Evolutionary conservation across 495 filamentous ascomycete genomes (phyloP).

Genomic region (Penicillium canariense): DNA sequence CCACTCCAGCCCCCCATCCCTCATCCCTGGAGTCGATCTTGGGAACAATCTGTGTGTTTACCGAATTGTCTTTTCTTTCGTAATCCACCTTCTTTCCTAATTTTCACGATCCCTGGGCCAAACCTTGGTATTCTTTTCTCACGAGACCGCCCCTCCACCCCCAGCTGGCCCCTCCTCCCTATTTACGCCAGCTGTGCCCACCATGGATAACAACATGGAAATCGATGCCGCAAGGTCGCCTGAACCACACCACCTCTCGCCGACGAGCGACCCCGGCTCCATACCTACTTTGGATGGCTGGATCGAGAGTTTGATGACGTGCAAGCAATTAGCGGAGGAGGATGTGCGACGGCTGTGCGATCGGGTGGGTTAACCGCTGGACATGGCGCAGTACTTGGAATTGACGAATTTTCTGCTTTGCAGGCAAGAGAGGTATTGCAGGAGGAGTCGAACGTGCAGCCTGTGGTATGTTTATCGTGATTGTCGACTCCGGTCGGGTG

Average conservation of each 20-base stretch:
- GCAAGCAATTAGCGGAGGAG: slow-evolving; percentile 92
- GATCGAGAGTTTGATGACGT: slow-evolving; percentile 98
- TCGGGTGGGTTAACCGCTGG: slow-evolving; percentile 62
- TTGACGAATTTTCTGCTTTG: slow-evolving; percentile 17
- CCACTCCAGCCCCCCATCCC: slow-evolving; percentile 11
- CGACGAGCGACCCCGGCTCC: slow-evolving; percentile 75
- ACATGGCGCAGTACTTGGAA: slow-evolving; percentile 3
- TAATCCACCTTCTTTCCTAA: slow-evolving; percentile 8
- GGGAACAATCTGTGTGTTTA: slow-evolving; percentile 6
- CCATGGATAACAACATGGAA: slow-evolving; percentile 99
- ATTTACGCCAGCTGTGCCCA: slow-evolving; percentile 25
- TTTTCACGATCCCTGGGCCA: slow-evolving; percentile 17
- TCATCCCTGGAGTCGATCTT: slow-evolving; percentile 26
- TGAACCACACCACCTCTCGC: slow-evolving; percentile 72
- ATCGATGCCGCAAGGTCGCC: slow-evolving; percentile 76
- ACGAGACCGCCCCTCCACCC: slow-evolving; percentile 45
- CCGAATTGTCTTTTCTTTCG: slow-evolving; percentile 20
- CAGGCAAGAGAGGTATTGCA: slow-evolving; percentile 95
- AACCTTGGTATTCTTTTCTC: slow-evolving; percentile 27
- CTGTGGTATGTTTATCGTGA: slow-evolving; percentile 72
- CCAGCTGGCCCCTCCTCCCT: slow-evolving; percentile 36
- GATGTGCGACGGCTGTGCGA: slow-evolving; percentile 97
- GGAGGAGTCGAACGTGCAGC: slow-evolving; percentile 97
- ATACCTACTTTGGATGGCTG: slow-evolving; percentile 94
- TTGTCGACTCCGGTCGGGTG: slow-evolving; percentile 22